phyloP scores from a whole-genome alignment of 2,329 filamentous ascomycete genomes.

The Fusarium heterosporum region DNA sequence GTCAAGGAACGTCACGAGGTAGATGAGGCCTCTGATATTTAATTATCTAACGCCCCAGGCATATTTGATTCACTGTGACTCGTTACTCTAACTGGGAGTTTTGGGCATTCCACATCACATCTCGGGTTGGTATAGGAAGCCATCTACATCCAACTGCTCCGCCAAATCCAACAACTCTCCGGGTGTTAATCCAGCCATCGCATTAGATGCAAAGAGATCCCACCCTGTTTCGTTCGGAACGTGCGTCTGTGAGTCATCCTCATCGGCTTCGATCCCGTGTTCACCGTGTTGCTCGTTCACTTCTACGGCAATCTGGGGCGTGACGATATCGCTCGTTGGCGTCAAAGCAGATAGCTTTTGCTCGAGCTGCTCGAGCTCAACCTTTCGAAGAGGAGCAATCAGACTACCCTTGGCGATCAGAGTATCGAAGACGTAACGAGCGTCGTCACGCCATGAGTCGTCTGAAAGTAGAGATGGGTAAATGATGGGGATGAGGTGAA shows the following conservation, averaged over 20 bases:
- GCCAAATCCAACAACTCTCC: conserved; percentile 49
- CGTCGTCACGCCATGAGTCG: conserved; percentile 52
- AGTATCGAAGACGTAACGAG: conserved; percentile 53
- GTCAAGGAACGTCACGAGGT: too few species aligned
- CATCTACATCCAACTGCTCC: conserved; percentile 47
- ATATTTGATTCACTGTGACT: too few species aligned
- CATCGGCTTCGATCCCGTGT: fast-evolving
- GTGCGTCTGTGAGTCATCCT: conserved; percentile 1
- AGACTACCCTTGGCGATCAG: conserved; percentile 54
- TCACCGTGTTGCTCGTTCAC: neutral
- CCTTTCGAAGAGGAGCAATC: conserved; percentile 53
- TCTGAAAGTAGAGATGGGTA: conserved; percentile 53
- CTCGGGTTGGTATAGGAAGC: conserved; percentile 38
- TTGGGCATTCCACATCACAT: conserved; percentile 16
- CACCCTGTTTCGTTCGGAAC: conserved; percentile 43
- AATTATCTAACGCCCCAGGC: too few species aligned
- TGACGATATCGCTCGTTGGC: conserved; percentile 33
- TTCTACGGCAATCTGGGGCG: neutral
- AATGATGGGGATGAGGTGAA: conserved; percentile 51
- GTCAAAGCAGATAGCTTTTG: conserved; percentile 52
- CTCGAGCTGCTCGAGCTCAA: conserved; percentile 54
- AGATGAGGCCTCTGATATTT: too few species aligned
- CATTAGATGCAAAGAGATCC: conserved; percentile 50
- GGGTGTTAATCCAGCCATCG: conserved; percentile 50
- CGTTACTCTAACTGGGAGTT: too few species aligned